A percentile compares a stretch with the other conserved stretches of the same genome.
These are phyloP conservation scores for Eragrostis curvula DNA, from an alignment of 176 grass and related monocot genomes.

Conservation along the genomic window DNA sequence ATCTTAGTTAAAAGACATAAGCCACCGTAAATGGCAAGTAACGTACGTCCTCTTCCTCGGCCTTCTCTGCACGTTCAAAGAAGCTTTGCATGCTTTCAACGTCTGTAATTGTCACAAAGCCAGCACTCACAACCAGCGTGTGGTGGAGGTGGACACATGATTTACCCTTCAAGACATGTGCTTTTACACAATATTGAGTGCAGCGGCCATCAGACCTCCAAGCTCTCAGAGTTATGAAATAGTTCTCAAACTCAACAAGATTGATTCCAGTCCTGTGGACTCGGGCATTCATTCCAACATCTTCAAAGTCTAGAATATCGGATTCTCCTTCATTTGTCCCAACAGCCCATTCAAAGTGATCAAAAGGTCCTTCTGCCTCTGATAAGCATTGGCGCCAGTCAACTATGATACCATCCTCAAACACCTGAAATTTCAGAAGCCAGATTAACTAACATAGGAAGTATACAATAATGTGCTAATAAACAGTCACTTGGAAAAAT, in stretches of 20 bases:
- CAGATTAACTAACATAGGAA: conserved; percentile 21
- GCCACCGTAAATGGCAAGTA: conserved; percentile 29
- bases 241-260: conserved; percentile 61
- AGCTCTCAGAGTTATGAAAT: conserved; percentile 75
- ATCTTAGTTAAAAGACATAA: conserved; percentile 49
- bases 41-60: conserved; percentile 94
- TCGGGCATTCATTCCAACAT: conserved; percentile 80
- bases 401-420: conserved; percentile 65
- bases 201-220: conserved; percentile 72
- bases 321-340: conserved; percentile 84
- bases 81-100: conserved; percentile 78
- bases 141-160: conserved; percentile 67
- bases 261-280: conserved; percentile 70
- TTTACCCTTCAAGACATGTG: conserved; percentile 90
- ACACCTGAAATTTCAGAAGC: conserved; percentile 66
- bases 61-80: conserved; percentile 95
- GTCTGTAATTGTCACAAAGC: conserved; percentile 75
- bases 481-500: background rate
- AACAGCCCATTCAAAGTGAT: conserved; percentile 96
- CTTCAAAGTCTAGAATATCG: conserved; percentile 78
- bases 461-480: background rate
- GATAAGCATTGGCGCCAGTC: conserved; percentile 80
- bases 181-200: conserved; percentile 78
- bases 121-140: conserved; percentile 72
- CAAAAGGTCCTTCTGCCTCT: conserved; percentile 65